Evolutionary conservation across 2,329 filamentous ascomycete species (phyloP).

Genomic region (Lizonia empirigonia): DNA sequence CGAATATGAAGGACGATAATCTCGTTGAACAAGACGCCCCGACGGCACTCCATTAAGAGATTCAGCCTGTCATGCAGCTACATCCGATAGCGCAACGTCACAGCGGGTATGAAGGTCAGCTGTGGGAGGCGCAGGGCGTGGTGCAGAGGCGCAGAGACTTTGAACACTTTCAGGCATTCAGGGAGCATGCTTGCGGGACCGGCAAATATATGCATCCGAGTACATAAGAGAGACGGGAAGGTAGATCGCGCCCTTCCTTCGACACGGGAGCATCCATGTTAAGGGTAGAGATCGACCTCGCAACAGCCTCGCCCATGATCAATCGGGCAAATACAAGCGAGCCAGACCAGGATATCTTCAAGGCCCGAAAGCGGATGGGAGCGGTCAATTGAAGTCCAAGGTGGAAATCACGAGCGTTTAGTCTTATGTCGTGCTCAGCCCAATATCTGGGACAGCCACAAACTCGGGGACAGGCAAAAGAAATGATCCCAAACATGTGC

Average conservation of each 20-base stretch:
- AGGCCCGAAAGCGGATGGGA: slow-evolving; percentile 11
- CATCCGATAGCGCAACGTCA: neutral
- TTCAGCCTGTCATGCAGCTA: neutral
- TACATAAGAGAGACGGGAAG: neutral
- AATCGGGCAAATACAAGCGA: slow-evolving; percentile 13
- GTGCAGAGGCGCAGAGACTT: neutral
- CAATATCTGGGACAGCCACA: neutral
- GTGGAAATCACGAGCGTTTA: neutral
- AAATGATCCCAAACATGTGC: neutral
- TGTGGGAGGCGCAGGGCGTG: neutral
- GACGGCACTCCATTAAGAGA: neutral
- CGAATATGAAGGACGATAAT: slow-evolving; percentile 14
- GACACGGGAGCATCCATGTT: neutral
- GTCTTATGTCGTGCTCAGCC: slow-evolving; percentile 1
- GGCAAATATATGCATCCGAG: neutral
- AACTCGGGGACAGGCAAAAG: neutral
- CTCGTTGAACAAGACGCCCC: neutral
- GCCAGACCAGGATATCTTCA: neutral
- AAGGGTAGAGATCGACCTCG: slow-evolving; percentile 4
- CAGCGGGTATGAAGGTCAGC: neutral
- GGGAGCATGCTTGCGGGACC: neutral
- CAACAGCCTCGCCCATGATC: slow-evolving; percentile 7
- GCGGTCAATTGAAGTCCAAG: slow-evolving; percentile 7
- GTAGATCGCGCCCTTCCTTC: slow-evolving; percentile 9
- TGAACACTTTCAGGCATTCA: neutral